Evolutionary conservation across 345 rosid species (phyloP), one percentile per base, ranked within the genome.

Genomic region (Populus pruinosa): DNA sequence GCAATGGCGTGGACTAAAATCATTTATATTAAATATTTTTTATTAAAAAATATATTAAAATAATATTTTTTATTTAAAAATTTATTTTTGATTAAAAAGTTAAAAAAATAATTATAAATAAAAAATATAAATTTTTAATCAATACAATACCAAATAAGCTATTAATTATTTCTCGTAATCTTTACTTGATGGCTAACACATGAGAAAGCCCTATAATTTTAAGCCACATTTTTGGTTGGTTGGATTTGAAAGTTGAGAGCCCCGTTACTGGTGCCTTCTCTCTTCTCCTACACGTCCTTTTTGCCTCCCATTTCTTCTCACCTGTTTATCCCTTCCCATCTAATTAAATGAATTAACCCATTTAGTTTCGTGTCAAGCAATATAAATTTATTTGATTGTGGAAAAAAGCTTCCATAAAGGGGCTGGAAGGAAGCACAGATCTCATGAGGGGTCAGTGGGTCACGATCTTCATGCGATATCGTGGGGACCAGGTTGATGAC

Each of bases 161-260:
- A 53, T 76, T 70, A 87, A 88, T 85, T 84, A 83, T 88, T 86
- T 73, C 49, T 69, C 67, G 82, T 85, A 86, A 90, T 87, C 87
- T 69, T 84, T 79, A 71, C 83, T 88, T 87, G 87, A 83, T 88
- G 85, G 80, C 83, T 84, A 83, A 85, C 82, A 55, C 79, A 74
- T 33, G 69, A 74, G 72, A 70, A 73, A 84, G 91, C 85, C 25
- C 55, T 87, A 82, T 77, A 83, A 85, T 81, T 79, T 78, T 81
- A 86, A 85, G 88, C 82, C 80, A 83, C 86, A 82, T 82, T 83
- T 61, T 43, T 63, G 3, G 21, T 50, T 72, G 27, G n/a, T 66
- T 69, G 29, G 61, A 7, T 77, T 77, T 65, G 71, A 72, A 53
- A 77, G 74, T 76, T 50, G 84, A 79, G 53, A 83, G 69, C 78